These are phyloP conservation scores for Adansonia rubrostipa DNA, from an alignment of 441 rosid genomes.

Conservation along the genomic window DNA sequence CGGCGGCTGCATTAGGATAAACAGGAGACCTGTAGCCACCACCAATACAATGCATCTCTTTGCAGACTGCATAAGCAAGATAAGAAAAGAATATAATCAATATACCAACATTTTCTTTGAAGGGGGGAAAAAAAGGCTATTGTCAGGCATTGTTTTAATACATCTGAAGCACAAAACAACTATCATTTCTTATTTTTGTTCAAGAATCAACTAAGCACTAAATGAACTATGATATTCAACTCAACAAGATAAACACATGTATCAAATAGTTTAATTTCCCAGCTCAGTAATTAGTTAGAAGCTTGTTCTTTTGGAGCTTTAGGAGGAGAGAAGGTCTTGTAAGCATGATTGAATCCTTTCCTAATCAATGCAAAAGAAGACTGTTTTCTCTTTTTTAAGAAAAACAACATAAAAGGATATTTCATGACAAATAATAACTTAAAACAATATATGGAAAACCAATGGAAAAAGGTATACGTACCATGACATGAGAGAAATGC, in stretches of 20 bases:
- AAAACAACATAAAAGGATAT: neutral
- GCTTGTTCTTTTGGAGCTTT: neutral
- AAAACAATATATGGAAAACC: neutral
- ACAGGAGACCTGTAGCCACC: conserved; percentile 87
- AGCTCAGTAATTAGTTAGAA: conserved; percentile 5
- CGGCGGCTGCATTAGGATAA: conserved; percentile 96
- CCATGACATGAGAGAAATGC: conserved; percentile 95
- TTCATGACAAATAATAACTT: conserved; percentile 4
- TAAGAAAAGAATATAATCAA: conserved; percentile 8
- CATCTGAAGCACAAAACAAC: neutral
- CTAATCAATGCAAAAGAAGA: neutral
- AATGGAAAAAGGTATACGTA: conserved; percentile 38
- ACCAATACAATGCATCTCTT: conserved; percentile 89
- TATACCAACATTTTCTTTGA: conserved; percentile 28
- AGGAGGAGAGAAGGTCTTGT: conserved; percentile 4
- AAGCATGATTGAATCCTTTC: conserved; percentile 10
- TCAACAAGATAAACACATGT: neutral
- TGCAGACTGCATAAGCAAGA: conserved; percentile 65
- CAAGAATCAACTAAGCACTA: neutral
- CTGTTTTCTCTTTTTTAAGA: neutral
- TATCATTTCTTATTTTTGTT: neutral
- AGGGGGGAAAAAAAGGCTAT: neutral
- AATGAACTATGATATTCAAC: neutral
- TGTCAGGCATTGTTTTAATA: neutral
- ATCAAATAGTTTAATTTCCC: neutral